Percentiles rank a stretch among this genome's conserved stretches.
Evolutionary conservation across 441 rosid genomes (phyloP).

Genomic region (Daphne laureola): DNA sequence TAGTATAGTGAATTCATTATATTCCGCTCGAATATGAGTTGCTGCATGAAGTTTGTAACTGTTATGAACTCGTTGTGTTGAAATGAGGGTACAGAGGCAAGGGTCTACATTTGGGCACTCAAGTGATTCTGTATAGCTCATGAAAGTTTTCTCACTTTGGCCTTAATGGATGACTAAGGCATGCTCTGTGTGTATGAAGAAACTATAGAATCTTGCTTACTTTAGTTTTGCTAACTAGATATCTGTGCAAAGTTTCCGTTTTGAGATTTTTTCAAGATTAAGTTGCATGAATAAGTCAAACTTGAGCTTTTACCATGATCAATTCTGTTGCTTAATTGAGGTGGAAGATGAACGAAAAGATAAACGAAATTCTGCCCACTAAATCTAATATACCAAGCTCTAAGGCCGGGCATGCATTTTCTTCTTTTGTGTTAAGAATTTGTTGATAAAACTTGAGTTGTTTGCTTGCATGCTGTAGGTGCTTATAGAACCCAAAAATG

Average conservation of each 20-base stretch:
- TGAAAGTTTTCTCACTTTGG: too few relatives aligned
- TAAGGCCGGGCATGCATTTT: background rate
- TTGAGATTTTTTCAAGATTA: background rate
- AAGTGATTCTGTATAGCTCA: too few relatives aligned
- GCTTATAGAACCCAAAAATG: slow-evolving; percentile 84
- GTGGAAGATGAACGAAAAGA: background rate
- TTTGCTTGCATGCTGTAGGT: slow-evolving; percentile 39
- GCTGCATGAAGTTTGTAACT: too few relatives aligned
- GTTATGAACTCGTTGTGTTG: too few relatives aligned
- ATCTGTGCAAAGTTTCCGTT: background rate
- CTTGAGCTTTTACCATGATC: background rate
- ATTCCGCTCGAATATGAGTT: too few relatives aligned
- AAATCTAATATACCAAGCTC: too few relatives aligned
- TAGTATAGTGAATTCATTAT: too few relatives aligned
- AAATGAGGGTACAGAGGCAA: too few relatives aligned
- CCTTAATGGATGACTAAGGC: too few relatives aligned
- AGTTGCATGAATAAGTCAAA: background rate
- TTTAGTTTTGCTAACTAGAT: background rate
- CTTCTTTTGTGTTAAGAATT: slow-evolving; percentile 2
- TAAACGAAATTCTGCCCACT: too few relatives aligned
- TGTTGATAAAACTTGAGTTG: background rate
- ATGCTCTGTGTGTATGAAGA: too few relatives aligned
- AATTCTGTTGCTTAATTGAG: background rate
- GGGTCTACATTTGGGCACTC: too few relatives aligned
- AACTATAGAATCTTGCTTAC: background rate